These are phyloP conservation scores for Tetrapisispora iriomotensis DNA, from an alignment of 805 yeast species.

Conservation along the genomic window DNA sequence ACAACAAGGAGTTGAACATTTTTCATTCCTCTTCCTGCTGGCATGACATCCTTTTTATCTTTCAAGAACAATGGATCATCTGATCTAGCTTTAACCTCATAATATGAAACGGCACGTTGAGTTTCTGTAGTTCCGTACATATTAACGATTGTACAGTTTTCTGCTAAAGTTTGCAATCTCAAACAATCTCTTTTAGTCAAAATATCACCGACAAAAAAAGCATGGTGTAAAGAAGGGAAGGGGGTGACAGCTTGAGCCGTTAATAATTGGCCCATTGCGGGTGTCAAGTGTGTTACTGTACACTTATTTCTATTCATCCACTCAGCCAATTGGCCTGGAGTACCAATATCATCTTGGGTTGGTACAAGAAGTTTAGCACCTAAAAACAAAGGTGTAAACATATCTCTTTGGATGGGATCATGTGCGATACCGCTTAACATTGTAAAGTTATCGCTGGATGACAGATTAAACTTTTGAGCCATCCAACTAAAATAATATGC, in stretches of 20 bases:
- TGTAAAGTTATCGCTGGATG: slow-evolving; percentile 79
- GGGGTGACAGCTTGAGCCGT: slow-evolving; percentile 91
- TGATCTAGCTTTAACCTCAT: slow-evolving; percentile 68
- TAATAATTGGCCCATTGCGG: slow-evolving; percentile 97
- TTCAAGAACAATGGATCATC: slow-evolving; percentile 65
- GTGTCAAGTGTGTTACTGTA: slow-evolving; percentile 94
- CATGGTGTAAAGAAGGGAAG: slow-evolving; percentile 82
- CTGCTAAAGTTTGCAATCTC: slow-evolving; percentile 83
- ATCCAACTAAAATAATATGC: slow-evolving; percentile 99
- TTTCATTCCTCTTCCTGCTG: slow-evolving; percentile 96
- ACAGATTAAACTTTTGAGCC: slow-evolving; percentile 73
- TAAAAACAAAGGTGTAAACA: slow-evolving; percentile 92
- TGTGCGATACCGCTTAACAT: slow-evolving; percentile 99
- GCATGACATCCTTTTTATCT: slow-evolving; percentile 88
- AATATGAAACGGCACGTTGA: slow-evolving; percentile 94
- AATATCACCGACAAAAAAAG: slow-evolving; percentile 97
- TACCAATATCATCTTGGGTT: slow-evolving; percentile 94
- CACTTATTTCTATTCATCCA: slow-evolving; percentile 93
- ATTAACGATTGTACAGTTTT: slow-evolving; percentile 81
- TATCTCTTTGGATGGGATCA: slow-evolving; percentile 98
- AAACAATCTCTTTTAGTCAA: slow-evolving; percentile 94
- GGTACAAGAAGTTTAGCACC: slow-evolving; percentile 94
- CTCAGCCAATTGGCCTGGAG: slow-evolving; percentile 94
- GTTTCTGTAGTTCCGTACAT: slow-evolving; percentile 99
- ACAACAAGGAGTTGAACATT: slow-evolving; percentile 92